Evolutionary conservation across 2,329 filamentous ascomycete genomes (phyloP).

Genomic region (Aspergillus spinulosporus): DNA sequence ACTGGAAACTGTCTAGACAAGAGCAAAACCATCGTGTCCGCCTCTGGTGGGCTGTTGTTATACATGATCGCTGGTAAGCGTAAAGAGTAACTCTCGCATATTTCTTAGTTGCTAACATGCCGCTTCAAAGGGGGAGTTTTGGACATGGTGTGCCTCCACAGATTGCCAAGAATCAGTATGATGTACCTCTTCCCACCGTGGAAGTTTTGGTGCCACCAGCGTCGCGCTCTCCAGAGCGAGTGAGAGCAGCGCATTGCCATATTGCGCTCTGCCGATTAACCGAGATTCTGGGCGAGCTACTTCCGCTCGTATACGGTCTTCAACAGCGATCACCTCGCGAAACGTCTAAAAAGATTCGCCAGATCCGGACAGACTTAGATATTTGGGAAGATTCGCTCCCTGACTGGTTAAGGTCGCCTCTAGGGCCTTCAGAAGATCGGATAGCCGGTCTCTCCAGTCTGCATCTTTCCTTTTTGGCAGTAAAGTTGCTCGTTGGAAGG

Average conservation of each 20-base stretch:
- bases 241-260: slow-evolving; percentile 52
- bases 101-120: slow-evolving; percentile 20
- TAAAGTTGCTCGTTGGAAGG: slow-evolving; percentile 50
- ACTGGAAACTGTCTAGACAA: slow-evolving; percentile 53
- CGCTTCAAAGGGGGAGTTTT: slow-evolving; percentile 48
- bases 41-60: slow-evolving; percentile 59
- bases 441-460: slow-evolving; percentile 47
- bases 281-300: slow-evolving; percentile 48
- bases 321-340: slow-evolving; percentile 46
- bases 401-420: slow-evolving; percentile 42
- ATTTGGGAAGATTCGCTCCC: slow-evolving; percentile 49
- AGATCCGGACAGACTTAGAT: slow-evolving; percentile 48
- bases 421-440: slow-evolving; percentile 34
- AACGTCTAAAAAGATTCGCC: slow-evolving; percentile 47
- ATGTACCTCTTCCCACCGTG: slow-evolving; percentile 55
- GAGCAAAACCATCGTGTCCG: slow-evolving; percentile 56
- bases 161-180: slow-evolving; percentile 55
- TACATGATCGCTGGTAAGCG: slow-evolving; percentile 56
- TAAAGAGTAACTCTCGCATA: background rate
- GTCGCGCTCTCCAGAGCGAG: slow-evolving; percentile 42
- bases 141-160: slow-evolving; percentile 58
- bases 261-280: slow-evolving; percentile 54
- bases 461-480: slow-evolving; percentile 46
- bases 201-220: slow-evolving; percentile 41
- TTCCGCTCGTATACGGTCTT: slow-evolving; percentile 49